These are phyloP conservation scores for Poa annua DNA, from an alignment of 176 grass and related monocot species.

Conservation along the genomic window DNA sequence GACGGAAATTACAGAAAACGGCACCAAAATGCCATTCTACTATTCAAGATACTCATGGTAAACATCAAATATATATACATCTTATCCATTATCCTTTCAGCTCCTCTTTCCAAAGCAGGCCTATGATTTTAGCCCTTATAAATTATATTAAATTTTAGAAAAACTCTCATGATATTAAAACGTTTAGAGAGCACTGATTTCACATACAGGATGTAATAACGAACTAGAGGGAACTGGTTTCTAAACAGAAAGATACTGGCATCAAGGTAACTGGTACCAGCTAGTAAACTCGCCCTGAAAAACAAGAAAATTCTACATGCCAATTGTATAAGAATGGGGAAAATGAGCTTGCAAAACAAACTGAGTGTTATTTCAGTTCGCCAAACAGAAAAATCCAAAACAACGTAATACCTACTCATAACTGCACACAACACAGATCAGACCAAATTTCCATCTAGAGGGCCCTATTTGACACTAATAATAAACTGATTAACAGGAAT, in stretches of 20 bases:
- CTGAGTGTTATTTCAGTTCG: background rate
- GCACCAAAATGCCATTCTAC: background rate
- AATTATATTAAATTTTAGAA: background rate
- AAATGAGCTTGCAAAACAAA: background rate
- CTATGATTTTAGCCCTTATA: background rate
- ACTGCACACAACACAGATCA: background rate
- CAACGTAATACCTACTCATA: background rate
- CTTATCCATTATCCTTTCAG: background rate
- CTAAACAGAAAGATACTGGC: background rate
- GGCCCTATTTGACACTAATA: background rate
- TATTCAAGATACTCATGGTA: background rate
- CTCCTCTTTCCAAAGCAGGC: background rate
- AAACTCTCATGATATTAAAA: slow-evolving; percentile 1
- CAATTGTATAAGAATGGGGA: background rate
- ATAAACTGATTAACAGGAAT: slow-evolving; percentile 11
- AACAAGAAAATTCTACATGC: background rate
- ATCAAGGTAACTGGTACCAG: background rate
- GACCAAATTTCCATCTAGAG: background rate
- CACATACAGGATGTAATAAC: background rate
- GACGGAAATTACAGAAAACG: background rate
- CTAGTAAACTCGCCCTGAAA: background rate
- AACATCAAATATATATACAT: background rate
- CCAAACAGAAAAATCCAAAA: background rate
- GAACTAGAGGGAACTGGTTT: background rate
- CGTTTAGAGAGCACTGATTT: slow-evolving; percentile 4